These are phyloP conservation scores for Psilocybe subaeruginosa DNA, from an alignment of 768 basidiomycete species.

Conservation along the genomic window DNA sequence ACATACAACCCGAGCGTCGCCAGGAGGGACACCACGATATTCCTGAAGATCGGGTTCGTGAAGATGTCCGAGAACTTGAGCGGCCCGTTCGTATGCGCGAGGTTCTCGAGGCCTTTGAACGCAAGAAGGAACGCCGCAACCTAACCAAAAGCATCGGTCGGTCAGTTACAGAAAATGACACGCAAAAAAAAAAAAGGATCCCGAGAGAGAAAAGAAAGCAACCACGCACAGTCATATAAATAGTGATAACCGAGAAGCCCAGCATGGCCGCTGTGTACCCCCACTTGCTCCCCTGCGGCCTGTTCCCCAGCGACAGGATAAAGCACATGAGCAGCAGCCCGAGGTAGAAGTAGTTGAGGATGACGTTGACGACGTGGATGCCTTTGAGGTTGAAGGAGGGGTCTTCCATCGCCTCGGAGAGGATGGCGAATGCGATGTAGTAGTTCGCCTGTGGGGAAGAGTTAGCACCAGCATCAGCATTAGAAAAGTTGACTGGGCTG, in stretches of 20 bases:
- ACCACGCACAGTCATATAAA: constrained; percentile 89
- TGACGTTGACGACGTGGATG: constrained; percentile 73
- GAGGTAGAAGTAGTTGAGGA: constrained; percentile 87
- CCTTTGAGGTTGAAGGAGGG: constrained; percentile 54
- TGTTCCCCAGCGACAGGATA: constrained; percentile 85
- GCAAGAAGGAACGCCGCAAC: constrained; percentile 81
- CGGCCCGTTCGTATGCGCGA: constrained; percentile 48
- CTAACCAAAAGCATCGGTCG: constrained; percentile 35
- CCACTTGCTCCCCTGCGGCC: constrained; percentile 90
- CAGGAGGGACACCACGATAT: constrained; percentile 82
- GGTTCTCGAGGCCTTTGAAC: constrained; percentile 72
- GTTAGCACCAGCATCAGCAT: no score
- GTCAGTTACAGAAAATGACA: no score
- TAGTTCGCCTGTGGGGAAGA: constrained; percentile 70
- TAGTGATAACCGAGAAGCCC: constrained; percentile 87
- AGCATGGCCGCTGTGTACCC: constrained; percentile 85
- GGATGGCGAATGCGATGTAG: constrained; percentile 85
- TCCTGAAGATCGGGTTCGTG: constrained; percentile 78
- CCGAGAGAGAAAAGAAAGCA: neutral
- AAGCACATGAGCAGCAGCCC: constrained; percentile 89
- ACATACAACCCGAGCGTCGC: constrained; percentile 93
- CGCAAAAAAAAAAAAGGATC: no score
- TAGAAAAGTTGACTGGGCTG: no score
- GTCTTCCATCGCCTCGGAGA: constrained; percentile 77
- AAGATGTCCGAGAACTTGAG: constrained; percentile 66